Conservation (phyloP, 2,329 filamentous ascomycete genomes). For the Xylariaceae sp. region DNA sequence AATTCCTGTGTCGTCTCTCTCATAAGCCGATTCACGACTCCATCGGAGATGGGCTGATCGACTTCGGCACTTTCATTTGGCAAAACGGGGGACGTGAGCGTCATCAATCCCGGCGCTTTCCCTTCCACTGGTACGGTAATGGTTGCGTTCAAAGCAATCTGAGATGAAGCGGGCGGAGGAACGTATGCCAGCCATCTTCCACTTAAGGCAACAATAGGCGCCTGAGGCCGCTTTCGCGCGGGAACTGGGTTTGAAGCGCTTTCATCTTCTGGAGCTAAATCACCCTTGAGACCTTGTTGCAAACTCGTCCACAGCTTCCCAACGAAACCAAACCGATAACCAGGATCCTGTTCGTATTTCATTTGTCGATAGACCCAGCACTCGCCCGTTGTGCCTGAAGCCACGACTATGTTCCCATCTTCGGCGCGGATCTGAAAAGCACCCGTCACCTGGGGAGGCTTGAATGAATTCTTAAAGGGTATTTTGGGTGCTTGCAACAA, state of each 20-base stretch:
- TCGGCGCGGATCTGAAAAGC: conserved; percentile 70
- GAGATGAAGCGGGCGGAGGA: conserved; percentile 65
- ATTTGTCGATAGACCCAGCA: conserved; percentile 68
- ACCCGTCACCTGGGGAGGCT: conserved; percentile 64
- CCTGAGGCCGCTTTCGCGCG: conserved; percentile 44
- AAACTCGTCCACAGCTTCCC: conserved; percentile 91
- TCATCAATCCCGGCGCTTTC: conserved; percentile 51
- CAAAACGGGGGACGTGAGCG: conserved; percentile 63
- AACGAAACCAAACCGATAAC: conserved; percentile 56
- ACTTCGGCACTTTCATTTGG: conserved; percentile 62
- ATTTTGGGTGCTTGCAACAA: conserved; percentile 66
- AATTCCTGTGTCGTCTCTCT: conserved; percentile 74
- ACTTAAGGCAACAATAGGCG: conserved; percentile 63
- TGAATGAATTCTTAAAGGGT: conserved; percentile 56
- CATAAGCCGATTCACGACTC: conserved; percentile 70
- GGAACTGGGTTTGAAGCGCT: conserved; percentile 36
- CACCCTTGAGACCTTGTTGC: conserved; percentile 53
- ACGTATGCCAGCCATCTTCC: conserved; percentile 75
- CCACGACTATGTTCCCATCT: conserved; percentile 64
- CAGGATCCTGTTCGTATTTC: conserved; percentile 38
- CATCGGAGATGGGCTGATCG: conserved; percentile 66
- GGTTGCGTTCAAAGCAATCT: conserved; percentile 63
- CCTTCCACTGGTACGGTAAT: conserved; percentile 52
- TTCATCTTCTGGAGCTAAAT: conserved; percentile 44
- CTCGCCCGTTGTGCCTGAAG: conserved; percentile 80